phyloP scores from a whole-genome alignment of 140 eudicot genomes.

The Oenanthe javanica region DNA sequence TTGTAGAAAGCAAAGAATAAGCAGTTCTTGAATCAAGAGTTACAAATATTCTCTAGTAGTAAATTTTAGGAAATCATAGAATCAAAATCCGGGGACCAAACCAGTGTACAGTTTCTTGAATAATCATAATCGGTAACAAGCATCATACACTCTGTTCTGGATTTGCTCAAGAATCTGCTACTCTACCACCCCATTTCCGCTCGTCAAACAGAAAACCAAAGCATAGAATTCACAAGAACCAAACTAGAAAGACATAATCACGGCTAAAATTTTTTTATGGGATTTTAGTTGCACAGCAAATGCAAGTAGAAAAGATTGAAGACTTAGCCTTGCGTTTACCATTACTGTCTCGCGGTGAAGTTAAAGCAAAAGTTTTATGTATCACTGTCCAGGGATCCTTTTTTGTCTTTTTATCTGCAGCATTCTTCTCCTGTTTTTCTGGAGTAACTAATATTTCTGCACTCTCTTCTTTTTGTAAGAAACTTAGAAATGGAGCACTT shows the following conservation, averaged over 20 bases:
- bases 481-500: conserved; percentile 17
- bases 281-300: conserved; percentile 33
- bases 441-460: neutral
- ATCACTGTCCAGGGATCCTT: conserved; percentile 1
- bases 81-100: neutral
- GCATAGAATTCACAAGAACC: conserved; percentile 3
- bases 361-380: conserved; percentile 3
- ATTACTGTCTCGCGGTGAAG: conserved; percentile 19
- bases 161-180: neutral
- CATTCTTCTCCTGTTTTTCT: conserved; percentile 10
- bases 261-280: neutral
- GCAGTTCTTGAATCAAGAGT: conserved; percentile 4
- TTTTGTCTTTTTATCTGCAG: neutral
- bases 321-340: conserved; percentile 26
- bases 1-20: conserved; percentile 9
- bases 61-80: neutral
- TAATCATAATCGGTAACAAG: neutral
- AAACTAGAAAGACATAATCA: neutral
- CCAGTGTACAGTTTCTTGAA: conserved; percentile 3
- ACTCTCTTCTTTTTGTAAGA: conserved; percentile 14
- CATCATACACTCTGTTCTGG: neutral
- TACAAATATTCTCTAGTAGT: neutral
- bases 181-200: conserved; percentile 7
- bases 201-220: neutral
- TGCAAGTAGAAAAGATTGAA: conserved; percentile 32